Evolutionary conservation across 2,329 filamentous ascomycete genomes (phyloP).

Genomic region (Xylaria polymorpha): DNA sequence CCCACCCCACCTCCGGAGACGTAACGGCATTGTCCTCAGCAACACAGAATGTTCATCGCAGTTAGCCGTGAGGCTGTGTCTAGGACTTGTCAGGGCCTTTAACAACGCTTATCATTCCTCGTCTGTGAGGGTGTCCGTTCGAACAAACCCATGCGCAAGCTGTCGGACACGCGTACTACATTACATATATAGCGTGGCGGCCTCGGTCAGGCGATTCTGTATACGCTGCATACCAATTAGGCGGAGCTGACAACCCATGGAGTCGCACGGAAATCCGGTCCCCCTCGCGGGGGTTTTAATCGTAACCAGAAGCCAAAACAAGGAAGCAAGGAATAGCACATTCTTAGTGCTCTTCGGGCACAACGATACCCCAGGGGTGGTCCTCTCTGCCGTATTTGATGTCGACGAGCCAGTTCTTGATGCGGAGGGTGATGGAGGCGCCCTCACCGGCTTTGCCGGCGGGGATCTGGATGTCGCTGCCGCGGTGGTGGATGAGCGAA

Average conservation of each 20-base stretch:
- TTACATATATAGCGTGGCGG: background rate
- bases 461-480: slow-evolving; percentile 70
- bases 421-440: slow-evolving; percentile 66
- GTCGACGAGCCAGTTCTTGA: slow-evolving; percentile 75
- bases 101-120: background rate
- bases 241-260: background rate
- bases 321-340: background rate
- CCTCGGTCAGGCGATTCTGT: background rate
- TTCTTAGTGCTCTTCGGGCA: slow-evolving; percentile 66
- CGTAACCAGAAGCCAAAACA: background rate
- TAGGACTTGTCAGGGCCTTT: slow-evolving; percentile 29
- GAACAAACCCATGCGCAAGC: slow-evolving; percentile 8
- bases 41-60: slow-evolving; percentile 8
- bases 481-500: slow-evolving; percentile 74
- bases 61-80: slow-evolving; percentile 12
- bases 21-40: slow-evolving; percentile 7
- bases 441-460: slow-evolving; percentile 65
- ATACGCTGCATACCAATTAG: slow-evolving; percentile 10
- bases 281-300: slow-evolving; percentile 1
- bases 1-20: slow-evolving; percentile 38
- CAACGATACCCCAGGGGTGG: slow-evolving; percentile 76
- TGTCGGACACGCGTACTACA: slow-evolving; percentile 6
- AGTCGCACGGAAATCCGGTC: slow-evolving; percentile 9
- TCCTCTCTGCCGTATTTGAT: slow-evolving; percentile 80
- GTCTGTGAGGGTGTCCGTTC: slow-evolving; percentile 9